Evolutionary conservation across 1,284 basidiomycete species (phyloP), one percentile per base, ranked within the genome.

Genomic region (Gomphus bonarii): DNA sequence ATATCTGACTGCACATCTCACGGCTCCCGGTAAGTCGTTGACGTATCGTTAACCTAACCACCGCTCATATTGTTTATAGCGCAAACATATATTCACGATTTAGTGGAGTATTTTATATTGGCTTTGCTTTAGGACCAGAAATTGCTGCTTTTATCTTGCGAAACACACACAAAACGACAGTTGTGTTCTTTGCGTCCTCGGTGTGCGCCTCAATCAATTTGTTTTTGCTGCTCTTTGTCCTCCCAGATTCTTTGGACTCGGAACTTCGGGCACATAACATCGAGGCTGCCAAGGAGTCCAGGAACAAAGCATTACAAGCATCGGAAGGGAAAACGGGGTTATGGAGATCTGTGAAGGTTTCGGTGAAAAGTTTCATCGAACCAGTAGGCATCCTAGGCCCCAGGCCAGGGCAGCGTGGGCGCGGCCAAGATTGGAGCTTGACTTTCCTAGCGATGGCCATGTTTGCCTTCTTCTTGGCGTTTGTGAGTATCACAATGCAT

Each of bases 51-150:
- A 30, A 14, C 30, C n/a, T 11, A 8, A 9, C 40, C 12, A n/a
- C 42, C 40, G 16, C 14, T 48, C 47, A 48, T 31, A 30, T 31
- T n/a, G 16, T 31, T 48, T 31, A 31, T 35, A 61, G 91, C 50
- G 83, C 91, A 0, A 79, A 82, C 35, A 81, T 89, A 40, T 94
- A 92, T 71, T 85, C 88, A 22, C 81, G 88, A 20, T 85, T 93
- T 64, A 77, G 78, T 7, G 86, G 87, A 16, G 77, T 87, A 11
- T 75, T 84, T 61, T 82, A 80, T 66, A 65, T 88, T 55, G 90
- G 91, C 16, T 78, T 91, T 62, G 80, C 84, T 2, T 60, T 85
- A 11, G 88, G 90, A 0, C 88, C 91, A 3, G 74, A 78, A 30
- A 70, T 93, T 28, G 89, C 88, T 46, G 82, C 82, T 7, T 80